A percentile compares a stretch with the other conserved stretches of the same genome.
Evolutionary conservation across 1,139 yeast genomes (phyloP).

Genomic region (Blastobotrys ciferrii): DNA sequence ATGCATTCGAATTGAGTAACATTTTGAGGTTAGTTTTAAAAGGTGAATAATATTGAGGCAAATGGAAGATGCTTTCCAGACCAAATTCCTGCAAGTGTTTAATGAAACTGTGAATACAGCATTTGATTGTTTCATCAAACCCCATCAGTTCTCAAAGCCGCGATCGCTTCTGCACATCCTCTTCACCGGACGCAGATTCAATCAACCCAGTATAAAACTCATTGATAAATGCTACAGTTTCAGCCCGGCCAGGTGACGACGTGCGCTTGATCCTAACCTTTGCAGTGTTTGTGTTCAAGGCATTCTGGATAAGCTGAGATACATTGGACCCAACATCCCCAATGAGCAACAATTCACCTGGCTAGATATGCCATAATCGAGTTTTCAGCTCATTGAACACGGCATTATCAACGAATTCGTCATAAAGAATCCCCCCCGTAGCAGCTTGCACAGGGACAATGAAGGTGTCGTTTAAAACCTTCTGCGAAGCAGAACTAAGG

Average conservation of each 20-base stretch:
- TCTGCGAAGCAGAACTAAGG: no score
- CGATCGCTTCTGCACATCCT: conserved; percentile 3
- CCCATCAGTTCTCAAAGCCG: conserved; percentile 12
- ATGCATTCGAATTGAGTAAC: conserved; percentile 66
- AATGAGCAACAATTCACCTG: conserved; percentile 63
- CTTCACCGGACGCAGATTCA: conserved; percentile 7
- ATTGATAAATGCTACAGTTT: conserved; percentile 13
- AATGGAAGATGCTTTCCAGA: conserved; percentile 55
- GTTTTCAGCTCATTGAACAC: conserved; percentile 66
- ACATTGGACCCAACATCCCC: conserved; percentile 42
- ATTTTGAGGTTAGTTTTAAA: conserved; percentile 57
- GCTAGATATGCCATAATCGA: conserved; percentile 66
- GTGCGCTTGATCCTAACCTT: conserved; percentile 7
- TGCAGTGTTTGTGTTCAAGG: conserved; percentile 5
- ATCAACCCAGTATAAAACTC: conserved; percentile 19
- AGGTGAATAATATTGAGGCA: conserved; percentile 48
- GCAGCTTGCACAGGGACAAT: conserved; percentile 73
- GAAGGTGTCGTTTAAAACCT: no score
- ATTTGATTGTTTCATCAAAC: conserved; percentile 35
- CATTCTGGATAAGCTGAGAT: conserved; percentile 27
- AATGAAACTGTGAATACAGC: conserved; percentile 50
- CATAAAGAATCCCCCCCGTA: conserved; percentile 76
- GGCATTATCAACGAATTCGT: conserved; percentile 57
- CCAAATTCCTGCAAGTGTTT: conserved; percentile 61
- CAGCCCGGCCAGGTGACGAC: not conserved